Evolutionary conservation across 2,329 filamentous ascomycete species (phyloP), one percentile per base, ranked within the genome.

Genomic region (Hymenotorrendiella dingleyae): DNA sequence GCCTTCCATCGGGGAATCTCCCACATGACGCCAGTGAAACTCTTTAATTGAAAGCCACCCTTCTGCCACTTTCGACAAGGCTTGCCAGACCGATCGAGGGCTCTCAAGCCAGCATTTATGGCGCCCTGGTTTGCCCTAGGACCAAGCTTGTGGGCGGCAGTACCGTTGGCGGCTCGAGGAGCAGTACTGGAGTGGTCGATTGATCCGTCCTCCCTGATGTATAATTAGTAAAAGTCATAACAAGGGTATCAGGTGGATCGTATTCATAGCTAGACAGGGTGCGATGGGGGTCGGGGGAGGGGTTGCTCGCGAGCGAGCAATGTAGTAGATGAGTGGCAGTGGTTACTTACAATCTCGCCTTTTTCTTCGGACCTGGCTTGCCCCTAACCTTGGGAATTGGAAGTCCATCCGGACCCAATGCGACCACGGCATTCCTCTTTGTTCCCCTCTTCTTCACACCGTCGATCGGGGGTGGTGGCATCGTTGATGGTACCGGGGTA

Each of bases 301-400:
- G n/a, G 27, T 20, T 19, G 24, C 12, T 30, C 5, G 17, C 19
- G 17, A 16, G 30, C 12, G 12, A 26, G 5, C 12, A 12, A 36
- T 12, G 20, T 12, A 11, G 20, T 20, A 14, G 32, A 26, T 6
- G 14, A 5, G 20, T 19, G 36, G 33, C 17, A 28, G 14, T 28
- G 20, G 45, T 30, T 45, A 84, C 89, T 69, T 84, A 96, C 91
- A 95, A 68, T 73, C 85, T 82, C 53, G 86, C 82, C 71, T 94
- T 95, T 79, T 96, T 95, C 78, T 96, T 97, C 0, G 91, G 91
- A 6, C 91, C 91, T 6, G 93, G 91, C 70, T 94, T 94, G 61
- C 85, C 85, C 62, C 86, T 73, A 42, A 82, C 72, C 65, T 86
- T 89, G n/a, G 82, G 71, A 20, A 86, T 89, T 14, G 82, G 71